These are phyloP conservation scores for Colletotrichum sp. DNA, from an alignment of 2,329 filamentous ascomycete genomes.

Conservation along the genomic window DNA sequence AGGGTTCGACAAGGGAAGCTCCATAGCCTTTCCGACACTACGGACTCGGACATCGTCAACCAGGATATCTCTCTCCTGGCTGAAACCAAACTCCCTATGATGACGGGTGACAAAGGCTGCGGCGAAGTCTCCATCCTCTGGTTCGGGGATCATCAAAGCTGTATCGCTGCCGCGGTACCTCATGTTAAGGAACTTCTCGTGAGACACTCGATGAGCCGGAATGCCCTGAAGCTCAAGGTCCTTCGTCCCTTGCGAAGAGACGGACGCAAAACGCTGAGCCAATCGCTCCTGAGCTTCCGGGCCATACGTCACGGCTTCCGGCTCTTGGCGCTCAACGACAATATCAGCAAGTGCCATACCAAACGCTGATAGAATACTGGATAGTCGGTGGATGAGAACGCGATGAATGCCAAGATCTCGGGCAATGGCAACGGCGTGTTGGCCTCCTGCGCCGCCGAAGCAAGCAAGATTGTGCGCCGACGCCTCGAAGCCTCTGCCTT, in stretches of 20 bases:
- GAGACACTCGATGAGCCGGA: constrained; percentile 39
- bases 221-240: constrained; percentile 32
- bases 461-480: constrained; percentile 38
- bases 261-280: constrained; percentile 30
- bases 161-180: constrained; percentile 45
- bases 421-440: constrained; percentile 49
- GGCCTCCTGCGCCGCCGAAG: constrained; percentile 42
- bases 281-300: constrained; percentile 18
- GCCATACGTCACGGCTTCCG: constrained; percentile 32
- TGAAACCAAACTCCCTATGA: constrained; percentile 76
- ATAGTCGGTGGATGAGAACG: constrained; percentile 50
- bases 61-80: constrained; percentile 38
- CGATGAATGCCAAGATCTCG: constrained; percentile 44
- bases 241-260: constrained; percentile 34
- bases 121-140: constrained; percentile 51
- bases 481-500: constrained; percentile 39
- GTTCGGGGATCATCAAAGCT: constrained; percentile 42
- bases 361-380: constrained; percentile 50
- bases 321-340: constrained; percentile 44
- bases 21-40: constrained; percentile 13
- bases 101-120: constrained; percentile 73
- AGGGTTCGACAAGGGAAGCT: not conserved
- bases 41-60: constrained; percentile 23
- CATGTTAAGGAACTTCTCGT: constrained; percentile 47
- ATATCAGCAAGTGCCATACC: constrained; percentile 51